phyloP scores from a whole-genome alignment of 2,329 filamentous ascomycete species.

The Onygena corvina region DNA sequence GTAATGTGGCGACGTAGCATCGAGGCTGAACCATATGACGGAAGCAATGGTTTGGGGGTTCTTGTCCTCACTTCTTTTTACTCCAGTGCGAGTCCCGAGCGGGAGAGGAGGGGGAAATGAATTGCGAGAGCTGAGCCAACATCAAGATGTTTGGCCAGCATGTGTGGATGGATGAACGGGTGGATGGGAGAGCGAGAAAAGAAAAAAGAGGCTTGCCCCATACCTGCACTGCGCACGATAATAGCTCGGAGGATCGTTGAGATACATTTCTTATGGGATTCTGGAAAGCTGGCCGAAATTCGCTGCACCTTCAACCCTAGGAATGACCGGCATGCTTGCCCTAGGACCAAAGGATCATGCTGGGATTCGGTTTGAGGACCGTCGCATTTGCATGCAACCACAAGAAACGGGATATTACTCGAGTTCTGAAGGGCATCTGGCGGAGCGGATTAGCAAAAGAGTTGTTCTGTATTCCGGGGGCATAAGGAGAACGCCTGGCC shows the following conservation, averaged over 20 bases:
- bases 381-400: slow-evolving; percentile 87
- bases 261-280: slow-evolving; percentile 63
- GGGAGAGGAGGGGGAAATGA: too few species aligned
- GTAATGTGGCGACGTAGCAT: not conserved
- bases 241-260: slow-evolving; percentile 62
- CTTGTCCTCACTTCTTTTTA: not conserved
- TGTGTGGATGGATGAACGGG: too few species aligned
- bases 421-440: slow-evolving; percentile 63
- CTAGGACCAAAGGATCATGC: slow-evolving; percentile 57
- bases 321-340: slow-evolving; percentile 49
- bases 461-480: too few species aligned
- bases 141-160: not conserved
- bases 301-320: slow-evolving; percentile 61
- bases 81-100: not conserved
- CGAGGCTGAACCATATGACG: not conserved
- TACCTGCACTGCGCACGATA: slow-evolving; percentile 56
- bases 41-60: too few species aligned
- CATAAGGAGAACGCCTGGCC: too few species aligned
- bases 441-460: slow-evolving; percentile 13
- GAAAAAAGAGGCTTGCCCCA: slow-evolving; percentile 27
- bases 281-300: slow-evolving; percentile 56
- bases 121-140: not conserved
- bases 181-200: too few species aligned
- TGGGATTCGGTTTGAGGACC: slow-evolving; percentile 56
- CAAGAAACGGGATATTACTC: slow-evolving; percentile 55